Evolutionary conservation across 1,139 yeast genomes (phyloP).

Genomic region (Nakaseomyces nivariensis): DNA sequence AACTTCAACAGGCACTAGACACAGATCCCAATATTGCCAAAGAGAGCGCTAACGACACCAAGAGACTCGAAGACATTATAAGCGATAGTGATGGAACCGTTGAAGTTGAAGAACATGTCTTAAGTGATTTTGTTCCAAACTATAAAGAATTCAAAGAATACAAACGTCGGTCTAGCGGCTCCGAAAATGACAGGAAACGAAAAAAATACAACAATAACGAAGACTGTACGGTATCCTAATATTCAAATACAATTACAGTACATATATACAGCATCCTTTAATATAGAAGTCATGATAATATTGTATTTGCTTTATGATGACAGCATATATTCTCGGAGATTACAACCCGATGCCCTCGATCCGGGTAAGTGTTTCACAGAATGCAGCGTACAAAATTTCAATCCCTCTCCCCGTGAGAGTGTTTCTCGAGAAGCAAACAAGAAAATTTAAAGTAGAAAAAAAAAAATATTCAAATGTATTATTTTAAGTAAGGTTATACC

Average conservation of each 20-base stretch:
- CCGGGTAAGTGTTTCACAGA: neutral
- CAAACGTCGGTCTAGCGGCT: neutral
- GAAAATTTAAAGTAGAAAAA: no score
- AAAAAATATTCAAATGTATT: no score
- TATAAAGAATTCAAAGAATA: slow-evolving; percentile 4
- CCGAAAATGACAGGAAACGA: neutral
- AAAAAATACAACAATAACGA: slow-evolving; percentile 3
- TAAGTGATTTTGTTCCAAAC: slow-evolving; percentile 17
- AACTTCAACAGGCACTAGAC: slow-evolving; percentile 11
- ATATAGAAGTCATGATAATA: no score
- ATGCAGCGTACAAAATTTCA: no score
- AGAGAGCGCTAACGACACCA: slow-evolving; percentile 7
- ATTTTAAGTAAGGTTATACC: neutral
- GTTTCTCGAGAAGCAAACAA: no score
- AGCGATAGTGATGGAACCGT: slow-evolving; percentile 4
- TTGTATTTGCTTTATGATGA: no score
- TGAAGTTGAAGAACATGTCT: slow-evolving; percentile 22
- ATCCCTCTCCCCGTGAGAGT: no score
- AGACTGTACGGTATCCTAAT: slow-evolving; percentile 1
- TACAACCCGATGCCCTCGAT: neutral
- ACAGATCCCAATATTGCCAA: slow-evolving; percentile 11
- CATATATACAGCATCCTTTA: no score
- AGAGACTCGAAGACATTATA: slow-evolving; percentile 12
- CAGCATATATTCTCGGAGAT: neutral
- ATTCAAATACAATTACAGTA: neutral